A percentile compares a stretch with the other conserved stretches of the same genome.
phyloP scores from a whole-genome alignment of 2,329 filamentous ascomycete species.

The Aspergillus novofumigatus region DNA sequence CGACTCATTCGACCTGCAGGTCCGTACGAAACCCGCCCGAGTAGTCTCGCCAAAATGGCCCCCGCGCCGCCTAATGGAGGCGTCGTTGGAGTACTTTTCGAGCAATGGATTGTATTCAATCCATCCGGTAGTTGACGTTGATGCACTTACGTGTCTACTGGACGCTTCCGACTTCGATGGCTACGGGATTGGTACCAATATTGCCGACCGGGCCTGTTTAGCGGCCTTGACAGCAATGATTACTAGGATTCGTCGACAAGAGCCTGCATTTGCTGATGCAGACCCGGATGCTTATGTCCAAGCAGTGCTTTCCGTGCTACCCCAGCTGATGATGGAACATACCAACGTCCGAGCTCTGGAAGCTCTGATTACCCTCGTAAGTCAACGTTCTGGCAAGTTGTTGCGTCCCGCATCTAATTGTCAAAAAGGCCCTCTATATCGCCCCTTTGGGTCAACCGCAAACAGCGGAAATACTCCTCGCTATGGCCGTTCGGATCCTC shows the following conservation, averaged over 20 bases:
- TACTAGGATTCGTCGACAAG: constrained; percentile 17
- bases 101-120: constrained; percentile 19
- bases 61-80: constrained; percentile 6
- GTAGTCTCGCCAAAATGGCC: constrained; percentile 15
- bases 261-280: constrained; percentile 15
- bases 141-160: constrained; percentile 11
- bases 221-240: constrained; percentile 22
- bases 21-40: constrained; percentile 2
- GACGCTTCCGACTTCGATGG: constrained; percentile 10
- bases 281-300: constrained; percentile 20
- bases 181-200: background rate
- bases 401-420: background rate
- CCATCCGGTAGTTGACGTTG: constrained; percentile 20
- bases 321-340: constrained; percentile 17
- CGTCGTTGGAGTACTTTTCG: constrained; percentile 16
- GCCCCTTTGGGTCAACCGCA: constrained; percentile 21
- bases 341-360: constrained; percentile 19
- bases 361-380: constrained; percentile 19
- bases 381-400: background rate
- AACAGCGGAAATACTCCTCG: constrained; percentile 18
- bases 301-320: constrained; percentile 16
- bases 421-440: constrained; percentile 19
- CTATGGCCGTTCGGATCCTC: constrained; percentile 19
- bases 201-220: constrained; percentile 16
- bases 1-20: constrained; percentile 6